Base-by-base conservation (phyloP, 352 stramenopile species). In the Pythium plurisporium region DNA sequence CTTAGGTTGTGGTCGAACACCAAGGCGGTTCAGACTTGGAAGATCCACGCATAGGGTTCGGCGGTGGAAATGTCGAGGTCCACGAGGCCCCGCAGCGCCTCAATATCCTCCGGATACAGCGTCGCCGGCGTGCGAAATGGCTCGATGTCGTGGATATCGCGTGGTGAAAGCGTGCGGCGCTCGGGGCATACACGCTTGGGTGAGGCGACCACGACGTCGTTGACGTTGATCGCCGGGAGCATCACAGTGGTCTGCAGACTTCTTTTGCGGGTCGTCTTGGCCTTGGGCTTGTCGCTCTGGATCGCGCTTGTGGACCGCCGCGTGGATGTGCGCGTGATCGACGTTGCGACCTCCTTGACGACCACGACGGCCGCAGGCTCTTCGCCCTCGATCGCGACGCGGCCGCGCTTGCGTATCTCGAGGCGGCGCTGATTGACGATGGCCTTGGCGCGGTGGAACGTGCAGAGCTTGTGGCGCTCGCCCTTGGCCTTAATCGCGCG, bases 351-450 rank as follows among this genome's bases (percentile, higher is more conserved):
- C 31, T 37, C 8, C 8, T 37, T 8, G 8, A 14, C 38, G 2
- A 20, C n/a, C 12, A 27, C 38, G n/a, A 27, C n/a, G n/a, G n/a
- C n/a, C n/a, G n/a, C n/a, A n/a, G n/a, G n/a, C n/a, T n/a, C n/a
- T 23, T 41, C 42, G 52, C 12, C 29, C 19, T 8, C 22, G 45
- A 11, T 33, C 11, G 29, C 22, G 14, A 34, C 10, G 26, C 58
- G 45, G 3, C 22, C 46, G 12, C 48, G 53, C 60, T 68, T 68
- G 38, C 61, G 55, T 22, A 48, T 37, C 55, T 72, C 65, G 14
- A 72, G 54, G 14, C 62, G 55, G 23, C 65, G 63, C 60, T 75
- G 67, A 51, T 72, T 70, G 15, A 62, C 20, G 41, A 68, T 75
- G 34, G 64, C 64, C 45, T 73, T 72, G 41, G 51, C 41, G 52